These are phyloP conservation scores for Trichoderma sp. DNA, from an alignment of 2,329 filamentous ascomycete species.

Conservation along the genomic window DNA sequence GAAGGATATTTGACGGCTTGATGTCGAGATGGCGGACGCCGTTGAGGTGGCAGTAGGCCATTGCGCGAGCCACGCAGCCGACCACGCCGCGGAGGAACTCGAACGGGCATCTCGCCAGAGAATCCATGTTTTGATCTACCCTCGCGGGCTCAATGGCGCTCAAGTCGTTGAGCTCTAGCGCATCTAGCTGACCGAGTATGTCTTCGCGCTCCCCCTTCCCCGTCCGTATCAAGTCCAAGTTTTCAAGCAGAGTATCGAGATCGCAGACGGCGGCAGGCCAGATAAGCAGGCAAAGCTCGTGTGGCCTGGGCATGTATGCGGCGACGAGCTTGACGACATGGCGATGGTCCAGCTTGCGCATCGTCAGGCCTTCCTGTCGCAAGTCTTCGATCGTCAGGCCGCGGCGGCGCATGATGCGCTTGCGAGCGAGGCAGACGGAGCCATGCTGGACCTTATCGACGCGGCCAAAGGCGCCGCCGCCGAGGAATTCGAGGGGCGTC, in stretches of 20 bases:
- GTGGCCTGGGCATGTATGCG: slow-evolving; percentile 47
- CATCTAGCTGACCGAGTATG: slow-evolving; percentile 44
- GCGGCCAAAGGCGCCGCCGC: slow-evolving; percentile 48
- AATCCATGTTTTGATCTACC: slow-evolving; percentile 32
- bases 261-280: slow-evolving; percentile 54
- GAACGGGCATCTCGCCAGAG: slow-evolving; percentile 41
- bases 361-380: slow-evolving; percentile 50
- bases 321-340: slow-evolving; percentile 53
- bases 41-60: slow-evolving; percentile 47
- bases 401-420: slow-evolving; percentile 45
- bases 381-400: slow-evolving; percentile 46
- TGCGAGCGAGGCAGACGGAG: slow-evolving; percentile 49
- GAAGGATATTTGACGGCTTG: slow-evolving; percentile 52
- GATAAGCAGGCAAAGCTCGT: slow-evolving; percentile 49
- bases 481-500: slow-evolving; percentile 42
- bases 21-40: slow-evolving; percentile 52
- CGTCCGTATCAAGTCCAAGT: slow-evolving; percentile 46
- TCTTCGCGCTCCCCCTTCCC: slow-evolving; percentile 46
- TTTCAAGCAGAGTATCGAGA: slow-evolving; percentile 46
- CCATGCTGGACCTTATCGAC: slow-evolving; percentile 49
- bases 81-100: slow-evolving; percentile 48
- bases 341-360: slow-evolving; percentile 51
- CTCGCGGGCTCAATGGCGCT: slow-evolving; percentile 40
- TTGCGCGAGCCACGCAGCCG: slow-evolving; percentile 50
- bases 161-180: slow-evolving; percentile 44